These are phyloP conservation scores for Steccherinum ochraceum DNA, from an alignment of 768 basidiomycete species.

Conservation along the genomic window DNA sequence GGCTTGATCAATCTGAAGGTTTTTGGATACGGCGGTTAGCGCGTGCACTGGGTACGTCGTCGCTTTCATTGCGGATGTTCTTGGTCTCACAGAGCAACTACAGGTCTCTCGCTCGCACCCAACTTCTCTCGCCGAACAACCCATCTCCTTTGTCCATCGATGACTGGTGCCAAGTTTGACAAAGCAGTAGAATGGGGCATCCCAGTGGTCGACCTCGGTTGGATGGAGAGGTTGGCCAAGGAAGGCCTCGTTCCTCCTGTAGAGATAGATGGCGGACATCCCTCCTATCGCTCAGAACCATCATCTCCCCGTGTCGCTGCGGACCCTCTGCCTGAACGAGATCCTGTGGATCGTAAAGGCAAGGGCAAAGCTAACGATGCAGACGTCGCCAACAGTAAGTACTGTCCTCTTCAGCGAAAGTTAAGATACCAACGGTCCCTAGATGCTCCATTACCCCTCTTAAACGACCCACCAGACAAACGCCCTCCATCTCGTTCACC, in stretches of 20 bases:
- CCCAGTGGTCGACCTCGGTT: conserved; percentile 62
- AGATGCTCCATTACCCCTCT: too few species aligned
- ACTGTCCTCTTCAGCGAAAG: too few species aligned
- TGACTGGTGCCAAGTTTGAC: conserved; percentile 65
- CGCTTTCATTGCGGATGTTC: too few species aligned
- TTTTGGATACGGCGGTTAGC: conserved; percentile 62
- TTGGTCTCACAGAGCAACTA: conserved; percentile 3
- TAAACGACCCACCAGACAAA: too few species aligned
- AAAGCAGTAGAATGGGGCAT: conserved; percentile 78
- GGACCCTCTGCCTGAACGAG: conserved; percentile 2
- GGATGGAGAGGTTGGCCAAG: conserved; percentile 57
- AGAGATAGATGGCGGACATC: too few species aligned
- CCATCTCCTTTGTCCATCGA: conserved; percentile 74
- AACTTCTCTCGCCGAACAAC: conserved; percentile 67
- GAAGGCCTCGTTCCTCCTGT: conserved; percentile 41
- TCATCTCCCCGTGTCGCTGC: neutral
- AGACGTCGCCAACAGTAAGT: conserved; percentile 23
- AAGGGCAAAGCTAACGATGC: conserved; percentile 29
- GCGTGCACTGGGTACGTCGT: conserved; percentile 60
- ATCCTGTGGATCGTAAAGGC: conserved; percentile 15
- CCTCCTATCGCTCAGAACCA: conserved; percentile 26
- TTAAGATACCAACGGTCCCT: too few species aligned
- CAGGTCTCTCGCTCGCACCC: conserved; percentile 50
- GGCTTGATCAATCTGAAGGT: conserved; percentile 63
- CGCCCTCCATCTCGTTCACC: too few species aligned